Base-by-base conservation (phyloP, 805 yeast species). In the Hanseniaspora mollemarum region DNA sequence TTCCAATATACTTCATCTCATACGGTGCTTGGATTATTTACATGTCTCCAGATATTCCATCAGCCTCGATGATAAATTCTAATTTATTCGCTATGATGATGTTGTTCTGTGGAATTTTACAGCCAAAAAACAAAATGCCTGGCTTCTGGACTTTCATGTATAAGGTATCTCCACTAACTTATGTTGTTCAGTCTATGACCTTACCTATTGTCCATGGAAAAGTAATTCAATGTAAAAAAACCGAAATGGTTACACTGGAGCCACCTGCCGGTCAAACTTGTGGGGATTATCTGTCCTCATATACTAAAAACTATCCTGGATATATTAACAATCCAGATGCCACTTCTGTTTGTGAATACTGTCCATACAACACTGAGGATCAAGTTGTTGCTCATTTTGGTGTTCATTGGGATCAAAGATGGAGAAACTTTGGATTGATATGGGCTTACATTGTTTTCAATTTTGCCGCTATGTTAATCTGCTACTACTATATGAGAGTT, bases 401-500 rank as follows among this genome's bases (percentile, higher is more conserved):
- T 51, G 65, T 71, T 44, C 55, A 54, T 25, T 71, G 68, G 64
- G 50, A 56, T n/a, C 68, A 75, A 58, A 76, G 80, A 67, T 78
- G 85, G 84, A 76, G 83, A 71, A 75, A 80, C 60, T 71, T 71
- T 56, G 85, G 85, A 56, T 70, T 79, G 55, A 67, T 75, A 64
- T 67, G 69, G 67, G 72, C 64, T 24, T 72, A 60, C 62, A 68
- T 71, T 49, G 40, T 60, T 32, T 67, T 72, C 63, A 71, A 72
- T 57, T 55, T 66, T 26, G 40, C 51, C 45, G 68, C 66, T 10
- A 73, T 74, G 76, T 57, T 62, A 21, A 36, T 49, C 2, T 61
- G 67, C 41, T 68, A 67, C 57, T 68, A 62, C 50, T 31, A 60
- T 32, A 57, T 63, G 61, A 67, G 71, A 63, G 70, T 67, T 16